Evolutionary conservation across 768 basidiomycete genomes (phyloP), one percentile per base, ranked within the genome.

Genomic region (Psilocybe sp.): DNA sequence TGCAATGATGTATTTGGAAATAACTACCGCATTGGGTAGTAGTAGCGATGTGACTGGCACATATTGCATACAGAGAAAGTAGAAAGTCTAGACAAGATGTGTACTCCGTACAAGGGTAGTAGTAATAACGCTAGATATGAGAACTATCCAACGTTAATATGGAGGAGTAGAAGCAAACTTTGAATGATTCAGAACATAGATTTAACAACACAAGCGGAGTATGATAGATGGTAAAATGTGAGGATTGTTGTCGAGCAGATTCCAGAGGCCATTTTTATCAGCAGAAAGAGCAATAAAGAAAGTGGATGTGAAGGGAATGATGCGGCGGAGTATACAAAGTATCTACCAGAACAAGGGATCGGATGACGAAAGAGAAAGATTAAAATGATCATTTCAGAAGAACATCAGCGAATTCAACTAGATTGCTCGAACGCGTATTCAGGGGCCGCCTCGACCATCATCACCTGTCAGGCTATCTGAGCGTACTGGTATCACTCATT

Each of bases 381-480:
- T 55, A 56, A 50, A 63, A 39, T 37, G 50, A 50, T 53, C 52
- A 57, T 54, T 48, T 39, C 46, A 4, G 23, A 28, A 28, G 23
- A 28, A 28, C 23, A 50, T 50, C 37, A 38, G 42, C 44, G 41
- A 35, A 51, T 44, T 47, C 45, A 40, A 50, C 32, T 33, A 47
- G 44, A 44, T 46, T 18, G 44, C 34, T 39, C 36, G 32, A 34
- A 38, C 32, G 52, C 47, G 53, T 51, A 55, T 43, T 60, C 50
- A 66, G 65, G 62, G 65, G 56, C 67, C 65, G 53, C 69, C 68
- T 56, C 73, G 66, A 58, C 73, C 72, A 57, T 74, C 72, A 58
- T 74, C 70, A 57, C 74, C 71, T 52, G 70, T 71, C 59, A 72
- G 63, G 62, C 71, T 74, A 62, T 74, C 71, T 64, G 74, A 71